phyloP scores from a whole-genome alignment of 2,329 filamentous ascomycete species.

The Hirsutella rhossiliensis region DNA sequence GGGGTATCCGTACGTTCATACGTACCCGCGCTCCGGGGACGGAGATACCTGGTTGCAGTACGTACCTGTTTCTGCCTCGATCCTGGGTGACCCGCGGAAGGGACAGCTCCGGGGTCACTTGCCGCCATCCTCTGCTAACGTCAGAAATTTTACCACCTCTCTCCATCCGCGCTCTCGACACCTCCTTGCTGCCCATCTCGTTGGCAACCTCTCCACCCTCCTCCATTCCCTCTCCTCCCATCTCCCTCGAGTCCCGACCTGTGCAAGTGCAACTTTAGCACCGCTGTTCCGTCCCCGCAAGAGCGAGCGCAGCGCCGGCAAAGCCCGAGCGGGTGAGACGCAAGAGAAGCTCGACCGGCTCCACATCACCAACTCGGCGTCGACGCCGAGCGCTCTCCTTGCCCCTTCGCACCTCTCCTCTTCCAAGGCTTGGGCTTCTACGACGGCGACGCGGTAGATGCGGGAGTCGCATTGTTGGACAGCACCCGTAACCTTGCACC shows the following conservation, averaged over 20 bases:
- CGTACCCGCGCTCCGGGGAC: not conserved
- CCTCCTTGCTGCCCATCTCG: not conserved
- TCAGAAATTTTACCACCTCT: constrained; percentile 16
- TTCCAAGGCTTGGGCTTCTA: not conserved
- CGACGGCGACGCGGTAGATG: constrained; percentile 10
- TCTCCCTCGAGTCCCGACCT: not conserved
- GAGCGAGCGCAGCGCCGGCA: no score
- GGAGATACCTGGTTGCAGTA: not conserved
- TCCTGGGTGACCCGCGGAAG: not conserved
- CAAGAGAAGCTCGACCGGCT: no score
- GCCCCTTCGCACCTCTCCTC: no score
- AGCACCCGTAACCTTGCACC: constrained; percentile 19
- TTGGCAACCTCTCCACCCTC: constrained; percentile 1
- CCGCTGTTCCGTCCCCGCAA: not conserved
- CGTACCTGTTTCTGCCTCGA: constrained; percentile 1
- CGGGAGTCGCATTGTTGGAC: constrained; percentile 21
- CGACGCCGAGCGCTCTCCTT: not conserved
- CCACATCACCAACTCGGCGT: not conserved
- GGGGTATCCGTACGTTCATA: not conserved
- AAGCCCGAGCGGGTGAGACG: no score
- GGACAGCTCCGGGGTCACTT: constrained; percentile 1
- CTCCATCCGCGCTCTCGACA: constrained; percentile 8
- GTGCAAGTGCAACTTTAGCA: not conserved
- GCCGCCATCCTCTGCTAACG: constrained; percentile 3
- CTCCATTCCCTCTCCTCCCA: constrained; percentile 3